phyloP scores from a whole-genome alignment of 2,329 filamentous ascomycete genomes.

The Arthroderma sp. region DNA sequence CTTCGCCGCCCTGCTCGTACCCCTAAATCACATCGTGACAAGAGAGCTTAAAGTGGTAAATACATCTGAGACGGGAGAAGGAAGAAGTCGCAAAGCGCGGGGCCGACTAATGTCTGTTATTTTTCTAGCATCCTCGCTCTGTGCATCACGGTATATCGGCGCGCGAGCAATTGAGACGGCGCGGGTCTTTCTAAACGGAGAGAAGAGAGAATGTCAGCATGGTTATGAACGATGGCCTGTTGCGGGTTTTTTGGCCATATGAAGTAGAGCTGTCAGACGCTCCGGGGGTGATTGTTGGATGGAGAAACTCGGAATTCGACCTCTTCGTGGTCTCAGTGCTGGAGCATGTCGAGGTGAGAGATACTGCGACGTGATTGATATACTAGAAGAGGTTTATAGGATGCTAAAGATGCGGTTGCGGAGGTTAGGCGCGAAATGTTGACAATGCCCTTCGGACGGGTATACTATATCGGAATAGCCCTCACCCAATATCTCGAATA shows the following conservation, averaged over 20 bases:
- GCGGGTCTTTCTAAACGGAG: slow-evolving; percentile 70
- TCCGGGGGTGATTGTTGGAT: slow-evolving; percentile 83
- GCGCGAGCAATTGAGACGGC: slow-evolving; percentile 81
- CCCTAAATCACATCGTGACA: slow-evolving; percentile 68
- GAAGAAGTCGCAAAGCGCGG: not conserved
- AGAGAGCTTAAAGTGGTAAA: slow-evolving; percentile 69
- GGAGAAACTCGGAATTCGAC: slow-evolving; percentile 85
- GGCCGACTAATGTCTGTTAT: slow-evolving; percentile 5
- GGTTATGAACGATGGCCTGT: slow-evolving; percentile 64
- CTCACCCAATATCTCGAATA: slow-evolving; percentile 67
- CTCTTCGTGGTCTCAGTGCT: slow-evolving; percentile 81
- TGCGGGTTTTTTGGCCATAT: slow-evolving; percentile 97
- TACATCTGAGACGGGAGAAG: slow-evolving; percentile 12
- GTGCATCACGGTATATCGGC: slow-evolving; percentile 75
- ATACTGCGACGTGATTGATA: slow-evolving; percentile 10
- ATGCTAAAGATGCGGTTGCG: not conserved
- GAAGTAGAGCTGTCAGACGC: slow-evolving; percentile 61
- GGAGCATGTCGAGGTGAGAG: slow-evolving; percentile 74
- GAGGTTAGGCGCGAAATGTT: slow-evolving; percentile 61
- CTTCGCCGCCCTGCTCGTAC: slow-evolving; percentile 74
- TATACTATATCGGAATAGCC: slow-evolving; percentile 69
- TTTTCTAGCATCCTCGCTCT: slow-evolving; percentile 63
- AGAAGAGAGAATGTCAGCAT: slow-evolving; percentile 43
- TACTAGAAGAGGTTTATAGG: not conserved
- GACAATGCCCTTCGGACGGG: slow-evolving; percentile 77